Conservation (phyloP, 2,329 filamentous ascomycete species). For the Fusarium poae region DNA sequence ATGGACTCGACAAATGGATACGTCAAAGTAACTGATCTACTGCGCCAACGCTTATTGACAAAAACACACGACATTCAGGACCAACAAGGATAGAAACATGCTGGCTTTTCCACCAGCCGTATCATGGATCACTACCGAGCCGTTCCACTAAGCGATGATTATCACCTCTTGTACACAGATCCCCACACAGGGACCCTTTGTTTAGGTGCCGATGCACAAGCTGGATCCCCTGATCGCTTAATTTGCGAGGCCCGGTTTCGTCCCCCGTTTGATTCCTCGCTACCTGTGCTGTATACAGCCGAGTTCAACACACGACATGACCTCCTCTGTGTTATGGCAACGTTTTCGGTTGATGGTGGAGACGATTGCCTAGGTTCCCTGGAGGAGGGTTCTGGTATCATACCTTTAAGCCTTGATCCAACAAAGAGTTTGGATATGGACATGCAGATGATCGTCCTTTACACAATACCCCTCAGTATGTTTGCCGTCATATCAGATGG, state of each 20-base stretch:
- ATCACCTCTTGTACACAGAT: constrained; percentile 75
- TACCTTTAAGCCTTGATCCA: constrained; percentile 12
- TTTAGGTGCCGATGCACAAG: constrained; percentile 71
- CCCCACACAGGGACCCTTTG: constrained; percentile 68
- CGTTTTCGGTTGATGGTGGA: constrained; percentile 57
- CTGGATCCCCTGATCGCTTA: constrained; percentile 64
- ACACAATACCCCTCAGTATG: constrained; percentile 70
- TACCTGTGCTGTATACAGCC: constrained; percentile 67
- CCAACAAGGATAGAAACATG: constrained; percentile 31
- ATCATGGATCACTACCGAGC: constrained; percentile 72
- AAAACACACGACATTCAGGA: constrained; percentile 31
- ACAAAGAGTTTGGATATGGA: constrained; percentile 21
- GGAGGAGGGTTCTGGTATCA: constrained; percentile 12
- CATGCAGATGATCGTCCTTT: constrained; percentile 66
- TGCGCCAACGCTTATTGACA: constrained; percentile 26
- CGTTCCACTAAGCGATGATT: constrained; percentile 73
- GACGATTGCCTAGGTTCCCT: constrained; percentile 18
- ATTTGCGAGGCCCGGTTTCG: constrained; percentile 69
- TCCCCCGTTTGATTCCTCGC: constrained; percentile 46
- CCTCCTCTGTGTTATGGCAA: constrained; percentile 69
- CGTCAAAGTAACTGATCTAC: constrained; percentile 21
- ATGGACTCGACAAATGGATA: constrained; percentile 29
- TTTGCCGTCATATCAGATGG: constrained; percentile 56
- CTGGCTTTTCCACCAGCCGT: constrained; percentile 55
- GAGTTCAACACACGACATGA: constrained; percentile 70